Evolutionary conservation across 1,284 basidiomycete genomes (phyloP).

Genomic region (Cryptococcus sp.): DNA sequence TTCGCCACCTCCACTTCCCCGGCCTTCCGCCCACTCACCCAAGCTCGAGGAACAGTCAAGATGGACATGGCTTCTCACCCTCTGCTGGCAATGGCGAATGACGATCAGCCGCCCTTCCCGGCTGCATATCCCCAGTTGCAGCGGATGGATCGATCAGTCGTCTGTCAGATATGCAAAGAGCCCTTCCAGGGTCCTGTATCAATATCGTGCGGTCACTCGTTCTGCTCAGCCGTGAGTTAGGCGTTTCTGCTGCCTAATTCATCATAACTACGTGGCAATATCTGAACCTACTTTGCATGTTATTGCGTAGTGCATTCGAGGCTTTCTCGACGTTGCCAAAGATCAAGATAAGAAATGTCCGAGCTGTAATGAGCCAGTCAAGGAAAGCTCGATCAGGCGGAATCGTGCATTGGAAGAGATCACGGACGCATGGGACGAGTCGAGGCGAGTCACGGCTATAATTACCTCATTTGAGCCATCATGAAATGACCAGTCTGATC

Average conservation of each 20-base stretch:
- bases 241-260: background rate
- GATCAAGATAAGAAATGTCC: slow-evolving; percentile 44
- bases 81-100: slow-evolving; percentile 27
- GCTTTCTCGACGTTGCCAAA: slow-evolving; percentile 20
- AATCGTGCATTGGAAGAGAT: slow-evolving; percentile 51
- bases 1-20: background rate
- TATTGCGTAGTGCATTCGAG: slow-evolving; percentile 40
- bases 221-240: slow-evolving; percentile 49
- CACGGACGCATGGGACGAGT: slow-evolving; percentile 46
- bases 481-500: too few relatives aligned
- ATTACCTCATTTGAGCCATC: background rate
- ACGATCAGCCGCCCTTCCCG: slow-evolving; percentile 43
- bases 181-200: slow-evolving; percentile 43
- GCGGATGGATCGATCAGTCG: slow-evolving; percentile 40
- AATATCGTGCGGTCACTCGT: slow-evolving; percentile 50
- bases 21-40: background rate
- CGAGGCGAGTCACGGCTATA: slow-evolving; percentile 29
- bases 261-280: background rate
- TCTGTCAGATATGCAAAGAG: slow-evolving; percentile 51
- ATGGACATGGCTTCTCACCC: slow-evolving; percentile 45
- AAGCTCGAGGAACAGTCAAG: background rate
- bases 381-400: slow-evolving; percentile 43
- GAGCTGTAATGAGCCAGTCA: slow-evolving; percentile 37
- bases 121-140: slow-evolving; percentile 30
- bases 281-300: too few relatives aligned